Evolutionary conservation across 192 early-diverging fungal genomes (phyloP), one percentile per base, ranked within the genome.

Genomic region (Podila horticola): DNA sequence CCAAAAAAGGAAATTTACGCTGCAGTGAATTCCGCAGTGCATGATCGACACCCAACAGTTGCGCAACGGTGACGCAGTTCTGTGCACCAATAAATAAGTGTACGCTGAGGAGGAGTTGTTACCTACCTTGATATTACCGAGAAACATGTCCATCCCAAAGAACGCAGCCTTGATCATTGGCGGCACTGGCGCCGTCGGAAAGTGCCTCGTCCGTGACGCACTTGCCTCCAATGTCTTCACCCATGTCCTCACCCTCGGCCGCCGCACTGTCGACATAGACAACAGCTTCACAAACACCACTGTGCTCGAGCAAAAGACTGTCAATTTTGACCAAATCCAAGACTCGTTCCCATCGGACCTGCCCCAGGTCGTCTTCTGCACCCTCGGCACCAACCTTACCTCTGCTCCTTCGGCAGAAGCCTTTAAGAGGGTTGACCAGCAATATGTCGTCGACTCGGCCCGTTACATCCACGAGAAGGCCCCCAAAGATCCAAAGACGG

Each of bases 371-470:
- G 90, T 93, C 31, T 95, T 89, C 70, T 92, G 91, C 70, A 86
- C 90, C 66, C 84, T 96, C 11, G 94, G 90, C 33, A 94, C 93
- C 1, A 95, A 93, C 4, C 86, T 89, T 3, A 84, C 82, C 2
- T 86, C 84, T 64, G 90, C 92, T 48, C 93, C 93, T 7, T 81
- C 81, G 7, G 86, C 88, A 2, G 91, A 90, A 22, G 84, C 74
- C 4, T 96, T 95, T 64, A 75, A 86, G 62, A 92, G 90, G 74
- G 92, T 95, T 49, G 95, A 95, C 64, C 92, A 94, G 52, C 90
- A 91, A 65, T 95, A 95, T 62, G 90, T 92, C 15, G 67, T 96
- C 8, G 88, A 86, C 41, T 82, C 92, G 15, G 91, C 93, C 4
- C 89, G 90, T 41, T 65, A 85, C 6, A 83, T 92, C 59, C 84